Base-by-base conservation (phyloP, 2,329 filamentous ascomycete genomes). In the Epichloe amarillans region DNA sequence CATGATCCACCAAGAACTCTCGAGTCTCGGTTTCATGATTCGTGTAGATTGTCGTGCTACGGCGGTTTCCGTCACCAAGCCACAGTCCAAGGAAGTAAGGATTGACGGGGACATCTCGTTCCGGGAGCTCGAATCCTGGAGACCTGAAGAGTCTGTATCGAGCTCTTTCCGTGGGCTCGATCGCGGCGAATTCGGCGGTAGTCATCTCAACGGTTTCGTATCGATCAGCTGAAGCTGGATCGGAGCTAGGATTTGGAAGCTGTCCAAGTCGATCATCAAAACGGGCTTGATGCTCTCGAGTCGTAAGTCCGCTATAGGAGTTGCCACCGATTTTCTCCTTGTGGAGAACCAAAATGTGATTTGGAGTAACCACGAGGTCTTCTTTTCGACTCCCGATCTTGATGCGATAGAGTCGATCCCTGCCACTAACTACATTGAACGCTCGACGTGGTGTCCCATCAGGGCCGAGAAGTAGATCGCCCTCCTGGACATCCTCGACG, bases 341-440 rank as follows among this genome's bases (percentile, higher is more conserved):
- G 54, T 72, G 62, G 45, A 74, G 59, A 46, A 73, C 70, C 38
- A 75, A 59, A 47, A 74, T 74, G 57, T 74, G 72, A 59, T 74
- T 73, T 36, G 68, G 56, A 12, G 72, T 74, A 26, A 74, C 72
- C 23, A 75, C 70, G 37, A 75, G 69, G 55, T 74, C 72, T 56
- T 76, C 72, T 51, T 66, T 61, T 17, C 53, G 39, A 36, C 55
- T 57, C 4, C 54, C 64, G n/a, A 75, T 64, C 56, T 69, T 69
- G 59, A 75, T 72, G 46, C 72, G 70, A 59, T 75, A 75, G 3
- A 75, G 67, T 39, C 63, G 66, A 47, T 75, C 72, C 53, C 62
- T 60, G 43, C 73, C 73, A 47, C 56, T 70, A 52, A 75, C 72
- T 37, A 73, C 65, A 57, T 75, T 76, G 63, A 73, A 75, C 10